phyloP scores from a whole-genome alignment of 208 protist genomes.

The Novymonas esmeraldas region DNA sequence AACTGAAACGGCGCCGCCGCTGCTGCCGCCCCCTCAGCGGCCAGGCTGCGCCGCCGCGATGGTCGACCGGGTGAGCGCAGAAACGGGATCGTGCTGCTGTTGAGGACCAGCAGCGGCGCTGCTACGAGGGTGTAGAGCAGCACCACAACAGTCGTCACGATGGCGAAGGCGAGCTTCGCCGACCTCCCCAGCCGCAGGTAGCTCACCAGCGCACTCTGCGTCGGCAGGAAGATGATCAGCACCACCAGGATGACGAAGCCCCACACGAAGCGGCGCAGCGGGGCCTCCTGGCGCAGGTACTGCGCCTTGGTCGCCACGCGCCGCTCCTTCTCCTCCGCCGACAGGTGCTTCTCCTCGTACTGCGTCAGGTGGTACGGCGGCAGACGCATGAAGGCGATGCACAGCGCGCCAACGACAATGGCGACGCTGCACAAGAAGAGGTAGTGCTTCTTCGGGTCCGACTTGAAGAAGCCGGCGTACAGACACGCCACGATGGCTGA shows the following conservation, averaged over 20 bases:
- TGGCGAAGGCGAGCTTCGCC: constrained; percentile 41
- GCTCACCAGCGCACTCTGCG: constrained; percentile 40
- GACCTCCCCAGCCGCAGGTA: constrained; percentile 34
- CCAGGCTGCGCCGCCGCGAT: too few relatives aligned
- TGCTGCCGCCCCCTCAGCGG: too few relatives aligned
- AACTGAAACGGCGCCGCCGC: too few relatives aligned
- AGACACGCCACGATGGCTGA: constrained; percentile 46
- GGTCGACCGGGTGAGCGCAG: not conserved
- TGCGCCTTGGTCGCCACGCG: constrained; percentile 35
- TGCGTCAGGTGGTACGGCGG: constrained; percentile 60
- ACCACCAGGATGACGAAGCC: constrained; percentile 48
- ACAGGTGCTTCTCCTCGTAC: constrained; percentile 37
- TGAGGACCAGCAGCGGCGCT: constrained; percentile 32
- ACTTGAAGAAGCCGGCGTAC: constrained; percentile 38
- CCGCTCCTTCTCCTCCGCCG: constrained; percentile 34
- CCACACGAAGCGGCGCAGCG: constrained; percentile 49
- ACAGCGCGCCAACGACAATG: constrained; percentile 21
- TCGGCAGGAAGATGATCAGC: constrained; percentile 56
- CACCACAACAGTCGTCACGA: constrained; percentile 32
- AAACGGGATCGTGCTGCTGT: constrained; percentile 18
- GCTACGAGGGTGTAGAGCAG: constrained; percentile 23
- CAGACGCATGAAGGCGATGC: constrained; percentile 44
- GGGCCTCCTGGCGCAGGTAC: constrained; percentile 55
- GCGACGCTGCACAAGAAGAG: constrained; percentile 45
- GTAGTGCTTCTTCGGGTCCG: constrained; percentile 34